Conservation (phyloP, 345 rosid species). For the Clarkia xantiana region DNA sequence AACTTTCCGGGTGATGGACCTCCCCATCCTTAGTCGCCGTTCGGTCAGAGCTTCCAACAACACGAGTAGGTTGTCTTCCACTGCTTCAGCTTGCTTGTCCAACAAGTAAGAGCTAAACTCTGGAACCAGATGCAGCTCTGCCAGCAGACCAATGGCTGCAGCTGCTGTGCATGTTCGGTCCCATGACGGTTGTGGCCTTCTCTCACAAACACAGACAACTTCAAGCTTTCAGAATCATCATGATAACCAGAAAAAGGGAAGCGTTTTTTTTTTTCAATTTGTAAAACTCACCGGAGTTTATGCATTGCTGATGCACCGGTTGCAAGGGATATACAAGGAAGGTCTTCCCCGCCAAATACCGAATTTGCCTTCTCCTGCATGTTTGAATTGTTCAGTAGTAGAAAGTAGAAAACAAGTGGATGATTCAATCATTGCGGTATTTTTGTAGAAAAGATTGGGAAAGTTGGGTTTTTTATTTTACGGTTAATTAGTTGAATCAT, state of each 20-base stretch:
- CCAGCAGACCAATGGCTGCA: conserved; percentile 66
- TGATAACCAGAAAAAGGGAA: neutral
- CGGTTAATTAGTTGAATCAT: too few species aligned
- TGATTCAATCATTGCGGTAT: too few species aligned
- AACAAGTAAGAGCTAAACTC: conserved; percentile 30
- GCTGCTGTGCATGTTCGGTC: conserved; percentile 94
- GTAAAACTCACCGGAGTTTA: conserved; percentile 53
- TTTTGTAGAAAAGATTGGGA: neutral
- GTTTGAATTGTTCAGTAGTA: too few species aligned
- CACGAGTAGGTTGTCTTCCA: conserved; percentile 50
- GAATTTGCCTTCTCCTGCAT: conserved; percentile 60
- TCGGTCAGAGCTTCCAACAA: conserved; percentile 60
- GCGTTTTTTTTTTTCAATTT: neutral
- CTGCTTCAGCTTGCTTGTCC: conserved; percentile 49
- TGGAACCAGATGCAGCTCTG: conserved; percentile 55
- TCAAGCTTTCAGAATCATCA: neutral
- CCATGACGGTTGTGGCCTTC: conserved; percentile 96
- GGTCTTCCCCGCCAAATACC: conserved; percentile 60
- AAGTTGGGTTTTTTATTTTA: neutral
- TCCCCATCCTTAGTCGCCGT: conserved; percentile 85
- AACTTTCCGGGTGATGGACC: conserved; percentile 63
- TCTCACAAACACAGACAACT: conserved; percentile 7
- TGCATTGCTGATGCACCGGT: conserved; percentile 86
- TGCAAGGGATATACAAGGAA: conserved; percentile 61
- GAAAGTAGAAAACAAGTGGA: neutral